Evolutionary conservation across 768 basidiomycete species (phyloP).

Genomic region (Leccinum incarnatum): DNA sequence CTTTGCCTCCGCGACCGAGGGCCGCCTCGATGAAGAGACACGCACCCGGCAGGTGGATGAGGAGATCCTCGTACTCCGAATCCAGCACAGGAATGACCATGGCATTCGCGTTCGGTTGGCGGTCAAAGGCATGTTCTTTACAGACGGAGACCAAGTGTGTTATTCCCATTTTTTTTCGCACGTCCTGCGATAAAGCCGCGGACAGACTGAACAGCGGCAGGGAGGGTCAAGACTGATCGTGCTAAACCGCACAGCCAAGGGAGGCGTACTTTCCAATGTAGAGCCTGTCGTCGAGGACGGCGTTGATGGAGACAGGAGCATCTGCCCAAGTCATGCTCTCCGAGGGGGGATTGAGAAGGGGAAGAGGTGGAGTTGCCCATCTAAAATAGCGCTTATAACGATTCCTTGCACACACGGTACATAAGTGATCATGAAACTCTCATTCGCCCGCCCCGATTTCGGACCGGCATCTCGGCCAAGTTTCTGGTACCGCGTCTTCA

Average conservation of each 20-base stretch:
- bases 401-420: constrained; percentile 7
- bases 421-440: background rate
- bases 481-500: too few relatives aligned
- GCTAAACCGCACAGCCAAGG: background rate
- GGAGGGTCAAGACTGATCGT: background rate
- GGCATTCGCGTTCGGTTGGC: constrained; percentile 38
- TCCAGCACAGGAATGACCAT: constrained; percentile 40
- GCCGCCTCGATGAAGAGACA: constrained; percentile 64
- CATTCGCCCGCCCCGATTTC: background rate
- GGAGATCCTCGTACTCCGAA: constrained; percentile 52
- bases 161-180: constrained; percentile 37
- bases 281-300: constrained; percentile 31
- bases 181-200: constrained; percentile 32
- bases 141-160: constrained; percentile 60
- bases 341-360: background rate
- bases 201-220: constrained; percentile 23
- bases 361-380: constrained; percentile 10
- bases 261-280: constrained; percentile 37
- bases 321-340: constrained; percentile 29
- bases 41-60: constrained; percentile 59
- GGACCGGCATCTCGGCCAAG: background rate
- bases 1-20: constrained; percentile 47
- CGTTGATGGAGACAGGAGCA: constrained; percentile 24
- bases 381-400: constrained; percentile 18
- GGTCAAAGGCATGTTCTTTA: constrained; percentile 46